Evolutionary conservation across 805 yeast species (phyloP).

Genomic region (Ascoidea rubescens): DNA sequence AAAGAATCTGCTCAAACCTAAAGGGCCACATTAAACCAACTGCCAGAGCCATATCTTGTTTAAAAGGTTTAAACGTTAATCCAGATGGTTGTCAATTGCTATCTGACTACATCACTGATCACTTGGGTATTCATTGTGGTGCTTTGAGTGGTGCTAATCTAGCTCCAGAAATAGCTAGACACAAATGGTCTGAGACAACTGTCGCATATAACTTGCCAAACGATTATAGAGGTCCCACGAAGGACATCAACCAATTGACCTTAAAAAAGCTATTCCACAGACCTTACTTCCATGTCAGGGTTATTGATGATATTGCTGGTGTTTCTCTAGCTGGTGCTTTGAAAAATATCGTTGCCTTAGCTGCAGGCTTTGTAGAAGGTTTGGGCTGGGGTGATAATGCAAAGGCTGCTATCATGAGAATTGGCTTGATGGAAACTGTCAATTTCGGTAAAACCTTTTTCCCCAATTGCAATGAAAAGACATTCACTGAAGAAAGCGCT

Average conservation of each 20-base stretch:
- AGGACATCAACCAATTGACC: conserved; percentile 57
- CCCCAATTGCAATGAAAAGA: conserved; percentile 57
- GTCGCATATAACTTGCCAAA: conserved; percentile 74
- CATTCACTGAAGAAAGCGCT: conserved; percentile 87
- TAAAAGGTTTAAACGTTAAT: conserved; percentile 87
- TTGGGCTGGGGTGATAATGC: conserved; percentile 99
- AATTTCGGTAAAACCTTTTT: conserved; percentile 73
- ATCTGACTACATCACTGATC: conserved; percentile 65
- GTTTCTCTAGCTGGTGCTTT: conserved; percentile 94
- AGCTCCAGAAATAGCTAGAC: conserved; percentile 92
- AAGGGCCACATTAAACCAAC: conserved; percentile 57
- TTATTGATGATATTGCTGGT: conserved; percentile 88
- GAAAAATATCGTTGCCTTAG: conserved; percentile 90
- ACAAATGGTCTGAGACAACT: conserved; percentile 96
- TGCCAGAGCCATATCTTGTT: conserved; percentile 85
- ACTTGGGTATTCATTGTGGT: conserved; percentile 84
- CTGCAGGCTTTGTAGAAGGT: conserved; percentile 96
- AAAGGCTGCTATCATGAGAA: conserved; percentile 93
- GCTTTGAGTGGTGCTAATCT: conserved; percentile 94
- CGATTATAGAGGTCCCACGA: conserved; percentile 53
- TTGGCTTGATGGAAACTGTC: conserved; percentile 84
- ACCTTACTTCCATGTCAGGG: conserved; percentile 94
- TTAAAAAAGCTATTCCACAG: conserved; percentile 86
- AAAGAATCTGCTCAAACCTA: conserved; percentile 60
- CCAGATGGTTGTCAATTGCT: conserved; percentile 76